Percentiles rank a stretch among this genome's conserved stretches.
Conservation (phyloP, 139 green algal species). For the Tetratostichococcus sp. region DNA sequence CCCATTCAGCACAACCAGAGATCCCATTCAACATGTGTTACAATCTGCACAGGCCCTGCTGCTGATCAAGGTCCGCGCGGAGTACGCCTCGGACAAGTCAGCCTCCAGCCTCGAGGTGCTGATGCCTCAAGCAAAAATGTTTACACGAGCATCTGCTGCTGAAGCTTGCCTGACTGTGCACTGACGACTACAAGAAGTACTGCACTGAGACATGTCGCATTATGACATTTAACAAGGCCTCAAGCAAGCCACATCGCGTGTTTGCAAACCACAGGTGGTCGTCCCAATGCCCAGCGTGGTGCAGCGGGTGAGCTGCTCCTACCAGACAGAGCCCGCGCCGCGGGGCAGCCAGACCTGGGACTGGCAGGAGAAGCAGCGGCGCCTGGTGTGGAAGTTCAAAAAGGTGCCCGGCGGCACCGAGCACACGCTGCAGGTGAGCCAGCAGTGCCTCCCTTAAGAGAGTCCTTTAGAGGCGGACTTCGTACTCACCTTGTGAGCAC, state of each 20-base stretch:
- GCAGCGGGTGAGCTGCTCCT: conserved; percentile 17
- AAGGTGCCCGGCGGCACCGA: conserved; percentile 56
- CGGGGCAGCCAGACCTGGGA: conserved; percentile 50
- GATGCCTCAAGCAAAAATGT: background rate
- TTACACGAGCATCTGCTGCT: no score
- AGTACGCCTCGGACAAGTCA: conserved; percentile 19
- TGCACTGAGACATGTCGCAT: no score
- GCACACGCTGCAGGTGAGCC: conserved; percentile 38
- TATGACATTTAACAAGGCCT: no score
- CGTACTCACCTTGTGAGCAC: no score
- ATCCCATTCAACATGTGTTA: no score
- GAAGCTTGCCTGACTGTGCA: no score
- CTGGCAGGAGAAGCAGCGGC: conserved; percentile 57
- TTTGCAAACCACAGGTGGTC: conserved; percentile 3
- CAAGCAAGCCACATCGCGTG: no score
- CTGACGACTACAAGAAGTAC: no score
- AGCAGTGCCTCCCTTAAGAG: no score
- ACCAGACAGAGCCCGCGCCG: conserved; percentile 4
- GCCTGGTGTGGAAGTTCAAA: conserved; percentile 66
- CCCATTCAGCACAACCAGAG: no score
- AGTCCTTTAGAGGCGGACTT: no score
- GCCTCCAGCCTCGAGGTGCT: conserved; percentile 18
- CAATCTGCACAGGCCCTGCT: conserved; percentile 17
- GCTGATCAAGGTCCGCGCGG: conserved; percentile 16
- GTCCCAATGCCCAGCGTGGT: conserved; percentile 22